Conservation (phyloP, 495 filamentous ascomycete genomes). For the Viridothelium virens region DNA sequence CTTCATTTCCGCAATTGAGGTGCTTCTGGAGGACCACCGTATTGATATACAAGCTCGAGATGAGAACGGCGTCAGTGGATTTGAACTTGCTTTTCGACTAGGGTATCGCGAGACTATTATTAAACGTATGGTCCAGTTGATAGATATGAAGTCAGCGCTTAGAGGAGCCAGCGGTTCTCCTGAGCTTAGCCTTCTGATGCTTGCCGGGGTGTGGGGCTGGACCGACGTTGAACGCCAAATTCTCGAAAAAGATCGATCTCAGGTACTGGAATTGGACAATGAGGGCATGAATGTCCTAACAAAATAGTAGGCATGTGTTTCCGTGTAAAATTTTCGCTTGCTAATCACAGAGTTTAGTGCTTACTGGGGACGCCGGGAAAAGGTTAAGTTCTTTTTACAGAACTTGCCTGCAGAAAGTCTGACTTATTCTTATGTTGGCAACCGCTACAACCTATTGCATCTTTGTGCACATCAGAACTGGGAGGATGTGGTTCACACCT, state of each 20-base stretch:
- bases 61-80: neutral
- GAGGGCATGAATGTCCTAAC: neutral
- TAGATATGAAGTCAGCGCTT: neutral
- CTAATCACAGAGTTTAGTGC: neutral
- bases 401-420: neutral
- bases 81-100: neutral
- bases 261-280: neutral
- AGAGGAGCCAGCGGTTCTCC: neutral
- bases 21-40: neutral
- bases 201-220: neutral
- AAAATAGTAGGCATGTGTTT: neutral
- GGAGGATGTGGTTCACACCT: neutral
- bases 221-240: neutral
- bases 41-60: neutral
- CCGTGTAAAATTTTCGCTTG: neutral
- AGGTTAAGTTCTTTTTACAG: neutral
- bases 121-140: neutral
- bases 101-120: neutral
- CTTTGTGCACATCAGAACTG: neutral
- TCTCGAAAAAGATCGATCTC: neutral
- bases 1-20: neutral
- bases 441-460: neutral
- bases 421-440: neutral
- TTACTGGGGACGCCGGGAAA: neutral
- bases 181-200: neutral